A percentile compares a stretch with the other conserved stretches of the same genome.
phyloP scores from a whole-genome alignment of 768 basidiomycete species.

The Lentinula aciculospora region DNA sequence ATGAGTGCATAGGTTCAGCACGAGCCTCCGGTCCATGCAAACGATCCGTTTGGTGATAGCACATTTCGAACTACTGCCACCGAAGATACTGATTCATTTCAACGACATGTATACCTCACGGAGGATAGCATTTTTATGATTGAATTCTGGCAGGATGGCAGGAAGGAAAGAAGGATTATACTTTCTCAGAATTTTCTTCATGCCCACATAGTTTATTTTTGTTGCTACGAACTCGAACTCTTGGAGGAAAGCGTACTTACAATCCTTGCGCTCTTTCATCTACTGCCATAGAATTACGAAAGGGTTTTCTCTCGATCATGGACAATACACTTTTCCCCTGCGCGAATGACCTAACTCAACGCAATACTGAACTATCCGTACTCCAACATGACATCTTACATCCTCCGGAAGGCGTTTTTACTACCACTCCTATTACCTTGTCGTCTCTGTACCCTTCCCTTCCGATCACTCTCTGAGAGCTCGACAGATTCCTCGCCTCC shows the following conservation, averaged over 20 bases:
- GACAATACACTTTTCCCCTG: no score
- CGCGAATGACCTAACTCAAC: no score
- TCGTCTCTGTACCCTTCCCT: slow-evolving; percentile 76
- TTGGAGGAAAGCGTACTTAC: no score
- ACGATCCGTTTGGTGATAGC: neutral
- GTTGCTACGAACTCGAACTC: no score
- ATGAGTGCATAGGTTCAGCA: neutral
- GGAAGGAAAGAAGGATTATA: neutral
- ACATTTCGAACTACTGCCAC: neutral
- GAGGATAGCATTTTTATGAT: neutral
- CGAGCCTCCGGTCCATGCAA: neutral
- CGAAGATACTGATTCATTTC: neutral
- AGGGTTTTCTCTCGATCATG: no score
- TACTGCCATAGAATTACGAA: no score
- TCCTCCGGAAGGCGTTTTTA: slow-evolving; percentile 70
- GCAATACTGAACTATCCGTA: no score
- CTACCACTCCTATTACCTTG: slow-evolving; percentile 84
- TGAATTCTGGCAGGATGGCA: neutral
- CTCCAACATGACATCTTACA: slow-evolving; percentile 11
- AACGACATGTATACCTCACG: neutral
- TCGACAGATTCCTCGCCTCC: slow-evolving; percentile 50
- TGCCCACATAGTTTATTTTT: no score
- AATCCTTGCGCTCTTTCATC: no score
- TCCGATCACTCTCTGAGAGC: slow-evolving; percentile 60
- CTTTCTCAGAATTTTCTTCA: neutral